Evolutionary conservation across 2,329 filamentous ascomycete species (phyloP).

Genomic region (Fusarium duplospermum): DNA sequence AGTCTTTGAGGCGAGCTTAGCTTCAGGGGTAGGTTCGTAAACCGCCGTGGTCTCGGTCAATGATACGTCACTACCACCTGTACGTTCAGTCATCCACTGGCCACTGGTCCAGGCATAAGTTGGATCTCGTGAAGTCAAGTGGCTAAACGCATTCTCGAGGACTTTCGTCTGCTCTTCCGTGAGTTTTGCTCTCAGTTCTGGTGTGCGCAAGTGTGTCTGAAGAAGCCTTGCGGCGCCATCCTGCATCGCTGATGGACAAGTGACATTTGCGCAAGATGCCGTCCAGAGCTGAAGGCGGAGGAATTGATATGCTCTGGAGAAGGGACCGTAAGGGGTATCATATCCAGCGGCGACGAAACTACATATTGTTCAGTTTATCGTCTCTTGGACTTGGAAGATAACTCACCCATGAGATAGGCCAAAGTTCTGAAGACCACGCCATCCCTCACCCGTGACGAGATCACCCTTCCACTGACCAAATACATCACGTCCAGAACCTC

Average conservation of each 20-base stretch:
- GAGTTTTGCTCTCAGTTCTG: constrained; percentile 43
- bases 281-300: constrained; percentile 68
- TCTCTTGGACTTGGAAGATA: background rate
- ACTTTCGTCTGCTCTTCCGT: constrained; percentile 52
- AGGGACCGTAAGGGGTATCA: constrained; percentile 61
- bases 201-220: constrained; percentile 54
- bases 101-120: constrained; percentile 74
- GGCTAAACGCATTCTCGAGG: constrained; percentile 63
- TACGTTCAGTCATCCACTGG: constrained; percentile 82
- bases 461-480: constrained; percentile 71
- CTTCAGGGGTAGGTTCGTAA: constrained; percentile 20
- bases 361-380: background rate
- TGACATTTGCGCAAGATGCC: constrained; percentile 68
- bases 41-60: constrained; percentile 73
- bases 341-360: constrained; percentile 71
- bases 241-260: constrained; percentile 75
- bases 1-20: constrained; percentile 23
- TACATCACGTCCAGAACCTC: constrained; percentile 66
- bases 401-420: constrained; percentile 65
- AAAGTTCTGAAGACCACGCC: constrained; percentile 70
- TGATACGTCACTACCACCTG: constrained; percentile 76
- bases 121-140: constrained; percentile 64
- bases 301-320: constrained; percentile 70
- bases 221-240: constrained; percentile 69
- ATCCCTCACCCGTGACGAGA: constrained; percentile 74